Base-by-base conservation (phyloP, 2,329 filamentous ascomycete species). In the Teratosphaeriaceae sp. region DNA sequence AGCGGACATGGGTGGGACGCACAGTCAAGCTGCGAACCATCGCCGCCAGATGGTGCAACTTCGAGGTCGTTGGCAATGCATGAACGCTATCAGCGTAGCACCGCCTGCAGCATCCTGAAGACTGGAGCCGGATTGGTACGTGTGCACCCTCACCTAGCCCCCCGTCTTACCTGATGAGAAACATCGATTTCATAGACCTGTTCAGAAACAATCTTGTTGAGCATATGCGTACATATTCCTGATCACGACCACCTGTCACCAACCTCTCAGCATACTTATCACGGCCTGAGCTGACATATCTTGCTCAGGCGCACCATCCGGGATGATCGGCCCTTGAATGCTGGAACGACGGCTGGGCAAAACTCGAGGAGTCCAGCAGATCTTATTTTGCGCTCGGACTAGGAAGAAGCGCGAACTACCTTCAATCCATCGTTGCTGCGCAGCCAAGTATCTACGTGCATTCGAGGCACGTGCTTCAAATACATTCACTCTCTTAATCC, bases 1-100 rank as follows among this genome's bases (percentile, higher is more conserved):
- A 69, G 26, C 57, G 64, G 43, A 63, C 65, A 7, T 72, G 69
- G 69, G 68, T 67, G n/a, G 70, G 71, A 5, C 62, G 71, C n/a
- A 72, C 66, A 3, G 65, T 73, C 29, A 66, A 60, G 41, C 56
- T 64, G 4, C 64, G 62, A 44, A 56, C 55, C n/a, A 59, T 73
- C 22, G 69, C 65, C 16, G 63, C 56, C 39, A 62, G 69, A 39
- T 74, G 70, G 70, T 73, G 65, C 48, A 41, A 22, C 0, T 67
- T 67, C 39, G 41, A 53, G 21, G 42, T 37, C 13, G n/a, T 23
- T 19, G 36, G 47, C 24, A 23, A 35, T 9, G n/a, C 20, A 21
- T 35, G 34, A 42, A 26, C 35, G 5, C 5, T 35, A 21, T 3
- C 4, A 38, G n/a, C 9, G 34, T n/a, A 34, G 22, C 15, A 18